Conservation (phyloP, 441 rosid genomes). For the Pelargonium citronellum region DNA sequence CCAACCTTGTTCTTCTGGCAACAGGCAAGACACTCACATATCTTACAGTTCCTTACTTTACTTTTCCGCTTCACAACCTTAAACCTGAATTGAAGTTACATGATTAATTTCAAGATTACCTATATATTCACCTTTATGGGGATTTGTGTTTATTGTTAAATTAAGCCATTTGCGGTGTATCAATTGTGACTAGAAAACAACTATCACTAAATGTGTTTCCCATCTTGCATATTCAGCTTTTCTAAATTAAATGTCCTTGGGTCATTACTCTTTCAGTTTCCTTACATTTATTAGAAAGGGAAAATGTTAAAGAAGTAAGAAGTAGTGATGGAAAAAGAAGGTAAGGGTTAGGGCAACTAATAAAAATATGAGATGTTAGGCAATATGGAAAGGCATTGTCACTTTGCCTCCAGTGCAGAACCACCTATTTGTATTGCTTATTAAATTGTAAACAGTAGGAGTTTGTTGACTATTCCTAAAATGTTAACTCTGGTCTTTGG, state of each 20-base stretch:
- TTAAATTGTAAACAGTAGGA: neutral
- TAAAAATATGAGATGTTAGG: neutral
- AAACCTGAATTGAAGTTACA: slow-evolving; percentile 8
- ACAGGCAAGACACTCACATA: slow-evolving; percentile 37
- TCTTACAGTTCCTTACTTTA: slow-evolving; percentile 13
- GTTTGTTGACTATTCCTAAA: neutral
- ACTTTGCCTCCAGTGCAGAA: neutral
- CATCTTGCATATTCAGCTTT: too few relatives aligned
- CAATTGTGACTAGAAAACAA: neutral
- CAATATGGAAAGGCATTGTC: neutral
- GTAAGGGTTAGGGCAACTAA: neutral
- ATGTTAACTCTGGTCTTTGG: neutral
- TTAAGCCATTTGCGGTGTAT: neutral
- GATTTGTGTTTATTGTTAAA: neutral
- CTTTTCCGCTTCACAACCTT: slow-evolving; percentile 12
- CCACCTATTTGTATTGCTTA: neutral
- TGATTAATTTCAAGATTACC: slow-evolving; percentile 1
- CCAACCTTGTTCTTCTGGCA: slow-evolving; percentile 46
- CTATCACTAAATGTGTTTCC: neutral
- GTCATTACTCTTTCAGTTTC: neutral
- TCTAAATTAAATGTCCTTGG: too few relatives aligned
- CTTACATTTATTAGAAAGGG: neutral
- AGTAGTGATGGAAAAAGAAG: neutral
- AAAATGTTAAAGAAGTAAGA: neutral
- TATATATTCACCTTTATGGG: slow-evolving; percentile 15